Conservation (phyloP, 805 yeast genomes). For the Geotrichum ghanense region DNA sequence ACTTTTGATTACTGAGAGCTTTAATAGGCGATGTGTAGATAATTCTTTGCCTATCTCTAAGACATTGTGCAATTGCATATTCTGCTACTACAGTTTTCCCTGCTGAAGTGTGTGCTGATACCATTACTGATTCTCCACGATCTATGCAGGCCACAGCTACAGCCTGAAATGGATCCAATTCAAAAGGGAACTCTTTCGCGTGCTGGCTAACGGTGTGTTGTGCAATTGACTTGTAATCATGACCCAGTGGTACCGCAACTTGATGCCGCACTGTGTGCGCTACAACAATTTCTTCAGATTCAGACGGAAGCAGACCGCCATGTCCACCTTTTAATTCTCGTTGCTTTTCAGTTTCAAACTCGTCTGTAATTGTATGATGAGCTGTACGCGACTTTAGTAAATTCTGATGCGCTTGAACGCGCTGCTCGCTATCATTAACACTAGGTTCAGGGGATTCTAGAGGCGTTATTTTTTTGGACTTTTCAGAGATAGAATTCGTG, state of each 20-base stretch:
- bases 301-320: constrained; percentile 46
- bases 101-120: constrained; percentile 96
- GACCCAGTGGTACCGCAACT: constrained; percentile 90
- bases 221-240: constrained; percentile 77
- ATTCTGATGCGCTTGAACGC: too few relatives aligned
- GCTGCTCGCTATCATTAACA: too few relatives aligned
- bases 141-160: constrained; percentile 96
- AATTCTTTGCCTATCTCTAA: constrained; percentile 82
- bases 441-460: too few relatives aligned
- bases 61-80: constrained; percentile 92
- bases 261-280: constrained; percentile 95
- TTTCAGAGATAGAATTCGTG: too few relatives aligned
- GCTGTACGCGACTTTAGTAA: too few relatives aligned
- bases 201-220: constrained; percentile 68
- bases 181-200: constrained; percentile 87
- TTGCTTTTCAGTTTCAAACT: constrained; percentile 79
- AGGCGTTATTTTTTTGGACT: too few relatives aligned
- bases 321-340: constrained; percentile 79
- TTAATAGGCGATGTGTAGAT: constrained; percentile 93
- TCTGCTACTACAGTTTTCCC: constrained; percentile 97
- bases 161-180: constrained; percentile 94
- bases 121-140: constrained; percentile 85
- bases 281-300: constrained; percentile 49
- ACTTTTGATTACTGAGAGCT: constrained; percentile 89
- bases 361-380: constrained; percentile 72